Base-by-base conservation (phyloP, 139 green algal genomes). In the Raphidocelis subcapitata region DNA sequence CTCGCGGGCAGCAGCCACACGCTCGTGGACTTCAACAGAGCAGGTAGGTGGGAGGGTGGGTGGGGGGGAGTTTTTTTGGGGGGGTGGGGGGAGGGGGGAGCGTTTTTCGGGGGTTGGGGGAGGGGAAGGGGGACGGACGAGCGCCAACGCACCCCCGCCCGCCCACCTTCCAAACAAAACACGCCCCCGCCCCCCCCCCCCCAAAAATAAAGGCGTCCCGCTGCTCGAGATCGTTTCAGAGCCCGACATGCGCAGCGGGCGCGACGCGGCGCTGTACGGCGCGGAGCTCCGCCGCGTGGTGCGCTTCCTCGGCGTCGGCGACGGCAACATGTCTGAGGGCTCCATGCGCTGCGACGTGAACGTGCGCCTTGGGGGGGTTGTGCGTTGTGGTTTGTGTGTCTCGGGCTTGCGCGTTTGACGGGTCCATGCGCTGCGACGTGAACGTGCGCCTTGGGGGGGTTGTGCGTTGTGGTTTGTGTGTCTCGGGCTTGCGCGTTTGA, bases 221-320 rank as follows among this genome's bases (percentile, higher is more conserved):
- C 85, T 99, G 81, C 76, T 99, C 69, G 95, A 99, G 88, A 96
- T 99, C 65, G 95, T 99, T 68, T 92, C 84, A 1, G 92, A 94
- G 68, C 95, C 95, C 5, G 95, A 99, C 86, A 91, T 99, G 87
- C 86, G 92, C 36, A 91, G 59, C 21, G 94, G 92, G 0, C 66
- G 72, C 12, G 94, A 99, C 62, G 95, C 94, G 29, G 92, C 94
- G 28, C 87, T 88, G 15, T 98, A 99, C 74, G 95, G 79, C 20
- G 81, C 89, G 5, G 95, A 99, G 86, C 66, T 99, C 64, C 81
- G 91, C 3, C 87, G 95, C 52, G 89, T 98, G 36, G 85, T 98
- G 82, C 80, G 85, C 41, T 97, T 89, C 73, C 68, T 97, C 10
- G 93, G 91, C n/a, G 83, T 96, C 46, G 88, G 81, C 44, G 89